Evolutionary conservation across 1,284 basidiomycete genomes (phyloP), one percentile per base, ranked within the genome.

Genomic region (Pisolithus thermaeus): DNA sequence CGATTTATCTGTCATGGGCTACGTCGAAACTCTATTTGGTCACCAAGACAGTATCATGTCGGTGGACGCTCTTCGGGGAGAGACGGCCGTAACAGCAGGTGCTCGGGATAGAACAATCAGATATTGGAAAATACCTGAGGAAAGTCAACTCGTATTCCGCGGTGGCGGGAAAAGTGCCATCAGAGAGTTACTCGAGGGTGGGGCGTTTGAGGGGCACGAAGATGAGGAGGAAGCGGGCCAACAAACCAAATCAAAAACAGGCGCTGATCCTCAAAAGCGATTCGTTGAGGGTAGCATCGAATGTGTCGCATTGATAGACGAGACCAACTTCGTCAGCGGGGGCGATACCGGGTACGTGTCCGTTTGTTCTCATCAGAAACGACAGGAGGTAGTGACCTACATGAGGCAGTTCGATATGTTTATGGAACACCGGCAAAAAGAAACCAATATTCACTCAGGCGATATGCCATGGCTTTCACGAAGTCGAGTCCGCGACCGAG

Each of bases 41-140:
- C 96, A 99, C 65, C 97, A 99, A 73, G 96, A 98, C 64, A 78
- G 83, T 20, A 83, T 97, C 23, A 73, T 90, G 11, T 74, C 76
- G 4, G 66, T 99, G 1, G 90, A 94, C 57, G 78, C 90, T 1
- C 78, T 99, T 5, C 81, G 88, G 27, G 83, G 83, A 3, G 93
- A 97, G 62, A 83, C 86, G 0, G 91, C 89, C 8, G 83, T 98
- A 8, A 93, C 87, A 36, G 88, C 88, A 0, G 96, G 97, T 9
- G 90, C 86, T 1, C 75, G 94, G 25, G 96, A 99, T 73, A 88
- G 93, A 60, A 97, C 94, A 0, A 82, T 87, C 57, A 79, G 96
- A 23, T 97, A 84, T 71, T 99, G 96, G 96, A 98, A 98, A 73
- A 88, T 99, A 49, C 84, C 88, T 39, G 96, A 99, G 55, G 95